phyloP scores from a whole-genome alignment of 23 red algal species.

The Gracilaria domingensis region DNA sequence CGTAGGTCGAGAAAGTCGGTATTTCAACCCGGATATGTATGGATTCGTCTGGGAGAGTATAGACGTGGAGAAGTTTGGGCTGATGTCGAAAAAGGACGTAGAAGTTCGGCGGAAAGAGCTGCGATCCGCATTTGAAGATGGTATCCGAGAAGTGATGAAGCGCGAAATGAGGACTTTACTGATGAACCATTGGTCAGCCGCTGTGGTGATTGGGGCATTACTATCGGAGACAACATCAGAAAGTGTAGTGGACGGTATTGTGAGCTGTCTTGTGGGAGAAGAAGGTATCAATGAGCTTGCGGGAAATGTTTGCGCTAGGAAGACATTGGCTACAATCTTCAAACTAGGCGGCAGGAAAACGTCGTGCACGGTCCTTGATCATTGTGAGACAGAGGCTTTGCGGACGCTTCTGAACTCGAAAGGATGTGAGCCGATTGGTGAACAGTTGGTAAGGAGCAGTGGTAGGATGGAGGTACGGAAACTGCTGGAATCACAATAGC shows the following conservation, averaged over 20 bases:
- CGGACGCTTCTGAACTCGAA: not conserved
- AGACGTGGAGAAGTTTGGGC: slow-evolving; percentile 66
- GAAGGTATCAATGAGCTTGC: slow-evolving; percentile 19
- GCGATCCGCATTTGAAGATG: slow-evolving; percentile 23
- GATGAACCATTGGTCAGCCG: slow-evolving; percentile 54
- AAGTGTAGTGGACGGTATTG: slow-evolving; percentile 29
- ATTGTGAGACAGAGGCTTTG: slow-evolving; percentile 19
- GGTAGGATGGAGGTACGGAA: slow-evolving; percentile 14
- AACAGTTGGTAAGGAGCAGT: slow-evolving; percentile 19
- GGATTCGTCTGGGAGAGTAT: slow-evolving; percentile 61
- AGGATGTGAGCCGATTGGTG: slow-evolving; percentile 13
- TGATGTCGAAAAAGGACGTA: slow-evolving; percentile 71
- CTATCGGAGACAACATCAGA: slow-evolving; percentile 5
- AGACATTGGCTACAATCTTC: slow-evolving; percentile 55
- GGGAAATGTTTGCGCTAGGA: slow-evolving; percentile 40
- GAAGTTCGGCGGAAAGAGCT: slow-evolving; percentile 61
- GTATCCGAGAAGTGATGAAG: slow-evolving; percentile 46
- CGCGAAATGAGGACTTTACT: slow-evolving; percentile 32
- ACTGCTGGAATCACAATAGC: not conserved
- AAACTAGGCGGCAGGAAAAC: slow-evolving; percentile 49
- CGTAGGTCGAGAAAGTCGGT: slow-evolving; percentile 63
- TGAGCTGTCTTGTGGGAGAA: slow-evolving; percentile 44
- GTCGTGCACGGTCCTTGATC: slow-evolving; percentile 20
- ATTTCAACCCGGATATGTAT: slow-evolving; percentile 79
- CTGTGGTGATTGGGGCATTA: slow-evolving; percentile 68